Evolutionary conservation across 805 yeast genomes (phyloP), one percentile per base, ranked within the genome.

Genomic region (Komagataella ulmi): DNA sequence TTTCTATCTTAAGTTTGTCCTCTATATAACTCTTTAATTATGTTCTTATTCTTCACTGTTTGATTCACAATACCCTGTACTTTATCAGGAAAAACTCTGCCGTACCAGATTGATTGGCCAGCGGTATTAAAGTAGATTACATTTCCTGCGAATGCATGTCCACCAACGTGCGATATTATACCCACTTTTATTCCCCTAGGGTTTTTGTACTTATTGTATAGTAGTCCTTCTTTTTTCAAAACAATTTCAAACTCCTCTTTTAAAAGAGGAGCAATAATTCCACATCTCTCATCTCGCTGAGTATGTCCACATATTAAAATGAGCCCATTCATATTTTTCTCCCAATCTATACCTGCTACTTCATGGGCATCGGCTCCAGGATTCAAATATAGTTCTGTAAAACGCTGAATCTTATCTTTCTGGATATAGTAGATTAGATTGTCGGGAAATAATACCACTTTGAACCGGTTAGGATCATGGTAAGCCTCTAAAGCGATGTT

Each of bases 131-230:
- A 80, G 50, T 76, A 74, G 2, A 86, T 67, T 12, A 88, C 79
- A 59, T 88, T 88, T 0, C 95, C 96, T 1, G 96, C 96, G 64
- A 79, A 88, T 2, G 75, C 86, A 62, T 88, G 96, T 0, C 96
- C 96, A 1, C 96, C 95, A 45, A 88, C 71, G 62, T 88, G 96
- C 10, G 90, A 81, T 0, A 84, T 70, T 6, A 76, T 59, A 0
- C 88, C 89, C 40, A 82, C 69, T 43, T 65, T 63, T 2, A 67
- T 55, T 3, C 69, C 68, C 2, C 54, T 53, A 0, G 66, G 62
- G 45, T 59, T 62, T 1, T 48, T 46, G 1, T 48, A 55, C 6
- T 49, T 17, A 48, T 61, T 55, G 52, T 58, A 61, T 17, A 66
- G 53, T 46, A 77, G 46, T 0, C 63, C 64, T 47, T 73, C 67